Base-by-base conservation (phyloP, 2,329 filamentous ascomycete species). In the Xylariaceae sp. region DNA sequence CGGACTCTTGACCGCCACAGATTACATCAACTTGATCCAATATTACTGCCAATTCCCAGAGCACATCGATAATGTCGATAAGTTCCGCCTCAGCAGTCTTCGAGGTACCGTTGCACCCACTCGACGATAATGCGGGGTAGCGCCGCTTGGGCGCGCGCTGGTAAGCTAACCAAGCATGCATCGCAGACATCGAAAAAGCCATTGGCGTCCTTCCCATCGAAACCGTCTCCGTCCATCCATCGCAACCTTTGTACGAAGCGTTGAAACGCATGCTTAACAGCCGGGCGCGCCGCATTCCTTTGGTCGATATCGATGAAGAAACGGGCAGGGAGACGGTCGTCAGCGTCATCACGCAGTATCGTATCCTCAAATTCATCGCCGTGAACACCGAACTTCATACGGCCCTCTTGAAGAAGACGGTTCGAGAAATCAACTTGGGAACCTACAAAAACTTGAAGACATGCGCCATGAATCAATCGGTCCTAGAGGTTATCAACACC, bases 11-110 rank as follows among this genome's bases (percentile, higher is more conserved):
- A 99, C 94, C 27, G 94, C 90, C 55, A 95, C 90, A 53, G 94
- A 99, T 72, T 99, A 94, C 69, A 95, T 99, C 73, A 99, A 99
- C 65, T 87, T 99, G 49, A 95, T 99, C 38, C 92, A 97, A 68
- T 99, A 99, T 72, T 97, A 99, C 75, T 96, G 90, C 77, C 91
- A 97, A 70, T 95, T 94, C 61, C 94, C 92, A 2, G 89, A 95
- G 58, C 87, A 91, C 51, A 81, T 97, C 53, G 83, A 85, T 58
- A 85, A 92, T 66, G 88, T 99, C 61, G 94, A 97, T 59, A 89
- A 96, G 68, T 96, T 99, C 68, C 86, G 90, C 42, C 74, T 99
- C 54, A 92, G 89, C 72, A 96, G 90, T 66, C 80, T 99, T 51
- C 82, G 92, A 80, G 89, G 91, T 95, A 75, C 51, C 75, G 61